Conservation (phyloP, 805 yeast species). For the Starmerella apis region DNA sequence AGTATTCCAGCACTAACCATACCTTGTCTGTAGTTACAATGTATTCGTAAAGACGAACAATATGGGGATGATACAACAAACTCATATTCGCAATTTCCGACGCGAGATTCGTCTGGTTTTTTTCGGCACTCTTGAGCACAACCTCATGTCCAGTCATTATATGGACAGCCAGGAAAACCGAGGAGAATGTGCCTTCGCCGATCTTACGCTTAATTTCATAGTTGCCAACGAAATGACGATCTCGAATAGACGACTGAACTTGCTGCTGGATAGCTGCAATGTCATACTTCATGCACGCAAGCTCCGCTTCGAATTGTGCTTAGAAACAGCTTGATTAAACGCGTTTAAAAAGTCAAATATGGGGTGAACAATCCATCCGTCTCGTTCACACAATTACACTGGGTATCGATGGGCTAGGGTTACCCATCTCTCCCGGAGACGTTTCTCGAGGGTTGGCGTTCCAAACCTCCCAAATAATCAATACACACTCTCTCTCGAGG, state of each 20-base stretch:
- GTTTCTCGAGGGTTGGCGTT: background rate
- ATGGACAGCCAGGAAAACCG: slow-evolving; percentile 77
- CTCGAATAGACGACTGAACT: slow-evolving; percentile 12
- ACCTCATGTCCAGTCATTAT: slow-evolving; percentile 59
- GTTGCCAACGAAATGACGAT: slow-evolving; percentile 50
- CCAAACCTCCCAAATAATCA: background rate
- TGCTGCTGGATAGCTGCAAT: slow-evolving; percentile 18
- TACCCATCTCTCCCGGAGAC: background rate
- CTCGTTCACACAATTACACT: background rate
- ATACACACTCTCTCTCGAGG: too few relatives aligned
- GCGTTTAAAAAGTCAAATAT: background rate
- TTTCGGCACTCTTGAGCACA: slow-evolving; percentile 70
- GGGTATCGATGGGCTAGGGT: background rate
- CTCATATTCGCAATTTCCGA: slow-evolving; percentile 83
- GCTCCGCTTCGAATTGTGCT: background rate
- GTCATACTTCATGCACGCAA: slow-evolving; percentile 13
- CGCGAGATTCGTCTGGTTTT: slow-evolving; percentile 73
- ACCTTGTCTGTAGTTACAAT: slow-evolving; percentile 67
- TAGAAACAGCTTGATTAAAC: background rate
- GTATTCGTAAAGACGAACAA: slow-evolving; percentile 76
- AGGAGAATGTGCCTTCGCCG: slow-evolving; percentile 86
- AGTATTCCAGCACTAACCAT: slow-evolving; percentile 85
- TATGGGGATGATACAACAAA: slow-evolving; percentile 72
- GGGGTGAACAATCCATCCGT: background rate
- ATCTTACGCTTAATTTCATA: slow-evolving; percentile 62